Conservation (phyloP, 2,329 filamentous ascomycete species). For the Cercospora sojina region DNA sequence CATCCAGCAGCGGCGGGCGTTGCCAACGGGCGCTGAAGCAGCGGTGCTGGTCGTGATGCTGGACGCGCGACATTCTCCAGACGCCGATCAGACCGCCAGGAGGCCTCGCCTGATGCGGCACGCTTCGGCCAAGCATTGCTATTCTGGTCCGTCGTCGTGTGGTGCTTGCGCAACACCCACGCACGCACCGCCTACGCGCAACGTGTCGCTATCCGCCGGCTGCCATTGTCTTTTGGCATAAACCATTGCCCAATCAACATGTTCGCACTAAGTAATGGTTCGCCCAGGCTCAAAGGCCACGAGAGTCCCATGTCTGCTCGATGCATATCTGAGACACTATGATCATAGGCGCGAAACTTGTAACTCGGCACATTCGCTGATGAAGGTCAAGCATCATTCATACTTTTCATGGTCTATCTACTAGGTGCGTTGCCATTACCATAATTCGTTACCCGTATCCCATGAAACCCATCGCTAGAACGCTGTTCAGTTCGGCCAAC, state of each 20-base stretch:
- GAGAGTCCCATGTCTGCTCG: neutral
- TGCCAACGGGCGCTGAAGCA: neutral
- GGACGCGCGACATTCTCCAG: neutral
- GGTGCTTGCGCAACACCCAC: neutral
- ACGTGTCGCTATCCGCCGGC: neutral
- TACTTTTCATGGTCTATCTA: neutral
- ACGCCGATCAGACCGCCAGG: constrained; percentile 1
- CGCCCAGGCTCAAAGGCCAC: neutral
- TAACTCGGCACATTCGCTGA: neutral
- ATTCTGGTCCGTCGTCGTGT: neutral
- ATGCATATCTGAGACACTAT: neutral
- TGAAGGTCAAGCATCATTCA: neutral
- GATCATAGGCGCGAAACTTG: neutral
- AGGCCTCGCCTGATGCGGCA: neutral
- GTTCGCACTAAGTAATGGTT: neutral
- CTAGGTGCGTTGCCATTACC: constrained; percentile 1
- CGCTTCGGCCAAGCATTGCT: neutral
- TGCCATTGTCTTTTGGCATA: neutral
- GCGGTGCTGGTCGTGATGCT: neutral
- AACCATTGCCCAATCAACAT: neutral
- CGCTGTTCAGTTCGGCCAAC: constrained; percentile 19
- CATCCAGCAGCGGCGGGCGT: neutral
- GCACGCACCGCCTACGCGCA: neutral
- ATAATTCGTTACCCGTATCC: constrained; percentile 8
- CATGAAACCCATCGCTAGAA: constrained; percentile 21